Base-by-base conservation (phyloP, 306 rosid genomes). In the Pterocarpus santalinus region DNA sequence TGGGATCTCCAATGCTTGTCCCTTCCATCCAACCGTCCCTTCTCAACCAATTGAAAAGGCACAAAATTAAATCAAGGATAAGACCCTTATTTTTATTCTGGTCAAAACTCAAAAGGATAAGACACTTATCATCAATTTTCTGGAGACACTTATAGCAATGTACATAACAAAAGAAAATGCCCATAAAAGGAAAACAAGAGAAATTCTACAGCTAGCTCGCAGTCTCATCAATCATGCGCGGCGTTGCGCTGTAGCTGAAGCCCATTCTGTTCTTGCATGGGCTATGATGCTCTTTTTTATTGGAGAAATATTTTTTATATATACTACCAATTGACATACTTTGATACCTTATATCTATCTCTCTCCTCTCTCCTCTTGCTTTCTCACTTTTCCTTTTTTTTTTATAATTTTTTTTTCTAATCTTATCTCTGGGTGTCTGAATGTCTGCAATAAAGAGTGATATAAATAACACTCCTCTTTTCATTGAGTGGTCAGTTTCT, bases 261-360 rank as follows among this genome's bases (percentile, higher is more conserved):
- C 90, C 91, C 94, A 89, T 90, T 58, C 87, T 79, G 65, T 68
- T 65, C 63, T 72, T 60, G 84, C 61, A 89, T 86, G 90, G 93
- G 91, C 64, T 32, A 67, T 46, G 65, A 79, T 81, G 83, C 86
- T 70, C 65, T 78, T 72, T 83, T 78, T 70, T 83, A 69, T 68
- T 77, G 86, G 8, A 7, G 5, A 7, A 9, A 5, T 2, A 43
- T 9, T 43, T 43, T 43, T 43, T n/a, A n/a, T n/a, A n/a, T n/a
- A n/a, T n/a, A n/a, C n/a, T n/a, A n/a, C n/a, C n/a, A n/a, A n/a
- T n/a, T n/a, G n/a, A n/a, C n/a, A n/a, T n/a, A n/a, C n/a, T n/a
- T n/a, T n/a, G n/a, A n/a, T n/a, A n/a, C n/a, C n/a, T n/a, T n/a
- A n/a, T n/a, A n/a, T n/a, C n/a, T n/a, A n/a, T n/a, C n/a, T n/a